Conservation (phyloP, 2,329 filamentous ascomycete genomes). For the Colletotrichum spaethianum region DNA sequence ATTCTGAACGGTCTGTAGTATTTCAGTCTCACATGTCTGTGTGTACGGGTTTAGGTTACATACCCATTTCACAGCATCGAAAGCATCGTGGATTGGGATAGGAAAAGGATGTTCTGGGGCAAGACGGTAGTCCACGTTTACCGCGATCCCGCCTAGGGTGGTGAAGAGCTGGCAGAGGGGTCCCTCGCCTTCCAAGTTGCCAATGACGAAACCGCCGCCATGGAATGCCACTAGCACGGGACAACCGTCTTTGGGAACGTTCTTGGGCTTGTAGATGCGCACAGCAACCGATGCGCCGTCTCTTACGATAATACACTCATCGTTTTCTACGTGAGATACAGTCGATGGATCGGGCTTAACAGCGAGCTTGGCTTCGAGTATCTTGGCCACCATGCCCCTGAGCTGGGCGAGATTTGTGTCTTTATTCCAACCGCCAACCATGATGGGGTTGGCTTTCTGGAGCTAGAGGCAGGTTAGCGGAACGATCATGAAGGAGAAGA, state of each 20-base stretch:
- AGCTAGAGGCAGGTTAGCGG: slow-evolving; percentile 8
- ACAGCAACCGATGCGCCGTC: slow-evolving; percentile 43
- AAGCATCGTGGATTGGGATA: slow-evolving; percentile 47
- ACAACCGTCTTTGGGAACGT: slow-evolving; percentile 35
- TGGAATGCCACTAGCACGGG: slow-evolving; percentile 48
- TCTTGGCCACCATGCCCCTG: slow-evolving; percentile 41
- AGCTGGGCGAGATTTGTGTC: slow-evolving; percentile 44
- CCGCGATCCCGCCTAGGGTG: slow-evolving; percentile 45
- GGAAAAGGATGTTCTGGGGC: slow-evolving; percentile 50
- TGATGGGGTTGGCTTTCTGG: slow-evolving; percentile 36
- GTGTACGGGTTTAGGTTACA: not conserved
- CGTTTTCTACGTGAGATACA: slow-evolving; percentile 41
- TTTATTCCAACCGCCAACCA: slow-evolving; percentile 42
- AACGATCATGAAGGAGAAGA: slow-evolving; percentile 25
- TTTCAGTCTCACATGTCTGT: not conserved
- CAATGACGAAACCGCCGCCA: slow-evolving; percentile 48
- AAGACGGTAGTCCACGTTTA: slow-evolving; percentile 48
- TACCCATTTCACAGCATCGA: slow-evolving; percentile 48
- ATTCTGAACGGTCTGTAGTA: slow-evolving; percentile 42
- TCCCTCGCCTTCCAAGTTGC: slow-evolving; percentile 46
- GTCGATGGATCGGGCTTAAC: slow-evolving; percentile 38
- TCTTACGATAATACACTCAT: slow-evolving; percentile 45
- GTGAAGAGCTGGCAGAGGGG: slow-evolving; percentile 46
- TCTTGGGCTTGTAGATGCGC: slow-evolving; percentile 45
- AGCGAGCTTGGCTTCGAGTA: slow-evolving; percentile 27